Conservation (phyloP, 805 yeast species). For the Yarrowia yakushimensis region DNA sequence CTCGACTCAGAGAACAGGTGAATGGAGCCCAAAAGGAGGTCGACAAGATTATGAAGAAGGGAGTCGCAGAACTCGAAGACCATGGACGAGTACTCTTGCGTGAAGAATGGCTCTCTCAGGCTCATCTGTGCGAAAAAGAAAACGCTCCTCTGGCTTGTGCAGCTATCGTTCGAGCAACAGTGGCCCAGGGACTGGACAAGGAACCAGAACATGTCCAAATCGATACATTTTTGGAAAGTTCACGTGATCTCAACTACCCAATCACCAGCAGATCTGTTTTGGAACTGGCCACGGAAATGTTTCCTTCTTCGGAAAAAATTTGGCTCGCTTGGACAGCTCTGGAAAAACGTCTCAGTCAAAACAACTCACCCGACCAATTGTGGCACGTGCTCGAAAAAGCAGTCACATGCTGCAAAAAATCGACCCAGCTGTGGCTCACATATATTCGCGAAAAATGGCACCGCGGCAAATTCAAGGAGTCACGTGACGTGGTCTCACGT, state of each 20-base stretch:
- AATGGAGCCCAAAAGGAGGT: slow-evolving; percentile 42
- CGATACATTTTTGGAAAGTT: not conserved
- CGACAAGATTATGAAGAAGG: slow-evolving; percentile 48
- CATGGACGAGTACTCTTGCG: slow-evolving; percentile 39
- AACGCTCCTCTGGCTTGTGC: slow-evolving; percentile 48
- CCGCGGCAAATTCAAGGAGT: slow-evolving; percentile 47
- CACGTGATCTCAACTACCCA: not conserved
- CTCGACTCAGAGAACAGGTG: slow-evolving; percentile 59
- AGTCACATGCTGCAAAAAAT: slow-evolving; percentile 47
- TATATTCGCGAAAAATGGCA: slow-evolving; percentile 70
- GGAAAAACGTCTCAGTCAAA: slow-evolving; percentile 35
- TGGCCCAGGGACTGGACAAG: slow-evolving; percentile 35
- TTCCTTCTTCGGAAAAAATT: slow-evolving; percentile 43
- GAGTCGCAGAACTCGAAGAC: slow-evolving; percentile 43
- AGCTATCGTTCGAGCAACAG: slow-evolving; percentile 48
- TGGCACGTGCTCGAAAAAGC: slow-evolving; percentile 53
- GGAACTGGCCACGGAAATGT: slow-evolving; percentile 45
- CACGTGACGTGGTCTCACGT: slow-evolving; percentile 51
- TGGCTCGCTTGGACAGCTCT: slow-evolving; percentile 35
- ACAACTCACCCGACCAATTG: slow-evolving; percentile 36
- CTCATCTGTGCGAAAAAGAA: slow-evolving; percentile 51
- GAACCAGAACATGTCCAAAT: slow-evolving; percentile 2
- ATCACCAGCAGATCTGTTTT: slow-evolving; percentile 49
- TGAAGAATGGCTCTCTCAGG: slow-evolving; percentile 54
- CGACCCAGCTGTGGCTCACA: slow-evolving; percentile 56